Evolutionary conservation across 106 monocot species (phyloP).

Genomic region (Cymbidium sinense): DNA sequence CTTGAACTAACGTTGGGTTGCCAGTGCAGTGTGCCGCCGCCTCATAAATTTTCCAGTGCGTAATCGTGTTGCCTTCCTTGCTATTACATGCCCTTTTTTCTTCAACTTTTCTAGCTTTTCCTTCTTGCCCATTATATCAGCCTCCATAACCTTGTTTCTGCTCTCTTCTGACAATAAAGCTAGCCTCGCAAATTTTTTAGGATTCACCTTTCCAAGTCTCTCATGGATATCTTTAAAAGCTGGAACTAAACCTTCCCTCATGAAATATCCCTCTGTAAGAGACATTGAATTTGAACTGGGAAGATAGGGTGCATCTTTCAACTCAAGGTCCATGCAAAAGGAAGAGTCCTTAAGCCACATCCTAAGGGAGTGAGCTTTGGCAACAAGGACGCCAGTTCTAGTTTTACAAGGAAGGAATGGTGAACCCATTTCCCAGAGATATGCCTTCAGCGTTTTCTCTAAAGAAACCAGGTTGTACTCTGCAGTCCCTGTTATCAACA

Average conservation of each 20-base stretch:
- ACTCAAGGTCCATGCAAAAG: constrained; percentile 90
- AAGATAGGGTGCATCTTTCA: constrained; percentile 68
- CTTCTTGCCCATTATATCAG: constrained; percentile 69
- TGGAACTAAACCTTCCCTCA: constrained; percentile 79
- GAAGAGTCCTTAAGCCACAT: constrained; percentile 98
- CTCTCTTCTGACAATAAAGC: constrained; percentile 75
- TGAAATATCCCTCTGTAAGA: constrained; percentile 85
- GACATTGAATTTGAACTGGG: constrained; percentile 71
- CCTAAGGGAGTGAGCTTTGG: constrained; percentile 92
- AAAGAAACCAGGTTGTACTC: constrained; percentile 91
- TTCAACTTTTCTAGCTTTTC: constrained; percentile 71
- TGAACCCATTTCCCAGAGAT: constrained; percentile 97
- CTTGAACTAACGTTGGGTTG: constrained; percentile 19
- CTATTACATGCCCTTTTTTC: constrained; percentile 37
- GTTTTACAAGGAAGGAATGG: constrained; percentile 90
- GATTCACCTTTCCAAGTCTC: constrained; percentile 60
- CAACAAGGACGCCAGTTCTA: constrained; percentile 69
- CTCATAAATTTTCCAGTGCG: constrained; percentile 59
- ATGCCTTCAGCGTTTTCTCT: constrained; percentile 72
- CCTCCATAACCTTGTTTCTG: constrained; percentile 67
- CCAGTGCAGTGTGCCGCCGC: constrained; percentile 34
- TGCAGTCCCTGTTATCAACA: constrained; percentile 79
- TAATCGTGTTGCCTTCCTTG: constrained; percentile 60
- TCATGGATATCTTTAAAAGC: constrained; percentile 86
- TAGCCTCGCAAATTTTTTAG: constrained; percentile 89